Evolutionary conservation across 2,329 filamentous ascomycete species (phyloP).

Genomic region (Boeremia lycopersici): DNA sequence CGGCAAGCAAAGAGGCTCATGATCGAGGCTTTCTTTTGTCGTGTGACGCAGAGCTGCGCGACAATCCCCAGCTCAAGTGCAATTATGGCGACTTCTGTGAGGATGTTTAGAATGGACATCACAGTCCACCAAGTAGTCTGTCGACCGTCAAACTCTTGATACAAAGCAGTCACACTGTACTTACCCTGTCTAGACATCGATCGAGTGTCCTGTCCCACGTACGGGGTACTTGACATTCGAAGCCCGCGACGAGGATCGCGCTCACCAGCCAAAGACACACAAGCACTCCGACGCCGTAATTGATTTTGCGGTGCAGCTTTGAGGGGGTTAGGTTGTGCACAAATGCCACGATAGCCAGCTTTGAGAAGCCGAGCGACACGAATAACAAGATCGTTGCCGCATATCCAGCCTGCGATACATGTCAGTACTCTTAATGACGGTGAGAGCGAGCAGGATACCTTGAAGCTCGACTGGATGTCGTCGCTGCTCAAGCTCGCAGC

Average conservation of each 20-base stretch:
- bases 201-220: slow-evolving; percentile 25
- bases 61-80: slow-evolving; percentile 27
- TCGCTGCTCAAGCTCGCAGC: slow-evolving; percentile 15
- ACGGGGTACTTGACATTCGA: slow-evolving; percentile 23
- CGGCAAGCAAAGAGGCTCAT: slow-evolving; percentile 30
- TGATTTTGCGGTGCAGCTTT: slow-evolving; percentile 19
- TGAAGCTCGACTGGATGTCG: slow-evolving; percentile 19
- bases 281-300: slow-evolving; percentile 18
- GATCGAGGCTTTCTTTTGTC: slow-evolving; percentile 22
- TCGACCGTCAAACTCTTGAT: background rate
- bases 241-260: slow-evolving; percentile 21
- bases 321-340: slow-evolving; percentile 30
- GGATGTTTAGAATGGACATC: slow-evolving; percentile 22
- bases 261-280: slow-evolving; percentile 21
- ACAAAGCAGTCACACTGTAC: background rate
- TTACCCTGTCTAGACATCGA: slow-evolving; percentile 24
- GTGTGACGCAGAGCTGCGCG: slow-evolving; percentile 20
- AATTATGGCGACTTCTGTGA: slow-evolving; percentile 31
- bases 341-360: slow-evolving; percentile 35
- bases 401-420: slow-evolving; percentile 28
- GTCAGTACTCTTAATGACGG: background rate
- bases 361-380: slow-evolving; percentile 33
- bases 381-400: slow-evolving; percentile 33
- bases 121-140: slow-evolving; percentile 29
- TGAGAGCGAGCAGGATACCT: slow-evolving; percentile 2